Evolutionary conservation across 1,284 basidiomycete genomes (phyloP).

Genomic region (Malassezia caprae): DNA sequence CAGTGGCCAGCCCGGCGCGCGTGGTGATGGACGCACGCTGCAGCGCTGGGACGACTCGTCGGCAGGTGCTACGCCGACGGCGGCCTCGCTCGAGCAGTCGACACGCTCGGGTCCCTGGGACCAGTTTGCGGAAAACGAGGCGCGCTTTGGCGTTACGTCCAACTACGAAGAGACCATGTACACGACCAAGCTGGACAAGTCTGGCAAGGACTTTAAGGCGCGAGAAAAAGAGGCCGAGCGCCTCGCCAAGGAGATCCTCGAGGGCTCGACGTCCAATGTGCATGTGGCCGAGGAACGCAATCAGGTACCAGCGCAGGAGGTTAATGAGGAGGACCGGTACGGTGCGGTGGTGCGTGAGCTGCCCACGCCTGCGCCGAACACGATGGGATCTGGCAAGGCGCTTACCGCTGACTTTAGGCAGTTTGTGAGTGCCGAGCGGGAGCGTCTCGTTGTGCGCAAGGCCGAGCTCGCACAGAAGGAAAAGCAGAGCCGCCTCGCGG

Average conservation of each 20-base stretch:
- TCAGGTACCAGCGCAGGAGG: constrained; percentile 60
- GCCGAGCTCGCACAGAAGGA: constrained; percentile 81
- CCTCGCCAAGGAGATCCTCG: constrained; percentile 81
- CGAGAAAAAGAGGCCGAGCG: constrained; percentile 75
- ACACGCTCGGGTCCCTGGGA: constrained; percentile 62
- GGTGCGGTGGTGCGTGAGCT: constrained; percentile 78
- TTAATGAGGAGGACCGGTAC: constrained; percentile 95
- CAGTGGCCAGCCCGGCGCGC: background rate
- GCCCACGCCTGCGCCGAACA: constrained; percentile 32
- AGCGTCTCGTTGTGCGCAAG: constrained; percentile 64
- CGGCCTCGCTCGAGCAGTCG: constrained; percentile 10
- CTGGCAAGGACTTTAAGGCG: constrained; percentile 73
- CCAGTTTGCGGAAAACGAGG: constrained; percentile 89
- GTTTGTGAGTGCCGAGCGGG: constrained; percentile 41
- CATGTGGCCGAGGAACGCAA: constrained; percentile 86
- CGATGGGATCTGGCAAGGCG: constrained; percentile 18
- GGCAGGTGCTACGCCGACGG: background rate
- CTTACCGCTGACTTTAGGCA: constrained; percentile 41
- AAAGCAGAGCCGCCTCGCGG: constrained; percentile 82
- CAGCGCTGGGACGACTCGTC: constrained; percentile 18
- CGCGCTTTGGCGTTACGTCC: constrained; percentile 80
- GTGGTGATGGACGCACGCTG: constrained; percentile 6
- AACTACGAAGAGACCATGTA: constrained; percentile 88
- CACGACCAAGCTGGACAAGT: constrained; percentile 84
- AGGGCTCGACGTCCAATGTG: constrained; percentile 55